phyloP scores from a whole-genome alignment of 192 early-diverging fungal genomes.

The Lobosporangium transversale region DNA sequence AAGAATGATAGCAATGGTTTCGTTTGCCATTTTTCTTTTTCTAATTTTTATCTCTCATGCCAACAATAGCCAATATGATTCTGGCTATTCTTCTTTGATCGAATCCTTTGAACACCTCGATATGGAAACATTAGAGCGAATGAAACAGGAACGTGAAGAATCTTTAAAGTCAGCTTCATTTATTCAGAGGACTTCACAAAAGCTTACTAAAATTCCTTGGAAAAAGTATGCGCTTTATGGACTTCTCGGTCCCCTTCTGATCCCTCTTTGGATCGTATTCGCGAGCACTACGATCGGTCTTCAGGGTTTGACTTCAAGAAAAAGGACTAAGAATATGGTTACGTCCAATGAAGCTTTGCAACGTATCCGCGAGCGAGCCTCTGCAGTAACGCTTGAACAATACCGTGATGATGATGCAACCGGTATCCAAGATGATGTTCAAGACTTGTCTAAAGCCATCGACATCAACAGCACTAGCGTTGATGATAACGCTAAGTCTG shows the following conservation, averaged over 20 bases:
- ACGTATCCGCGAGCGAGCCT: conserved; percentile 15
- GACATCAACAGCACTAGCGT: not conserved
- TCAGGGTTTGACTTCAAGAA: conserved; percentile 54
- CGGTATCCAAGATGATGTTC: not conserved
- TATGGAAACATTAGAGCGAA: conserved; percentile 10
- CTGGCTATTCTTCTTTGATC: conserved; percentile 45
- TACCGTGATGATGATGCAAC: conserved; percentile 27
- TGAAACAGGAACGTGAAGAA: conserved; percentile 14
- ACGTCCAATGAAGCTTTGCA: conserved; percentile 1
- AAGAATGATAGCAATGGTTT: no score
- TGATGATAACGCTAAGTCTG: not conserved
- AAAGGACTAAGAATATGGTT: conserved; percentile 25
- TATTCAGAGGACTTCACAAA: conserved; percentile 11
- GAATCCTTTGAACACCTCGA: conserved; percentile 43
- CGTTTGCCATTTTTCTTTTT: not conserved
- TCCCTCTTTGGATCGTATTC: conserved; percentile 53
- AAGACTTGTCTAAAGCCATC: no score
- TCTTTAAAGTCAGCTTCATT: conserved; percentile 15
- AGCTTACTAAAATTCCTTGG: conserved; percentile 23
- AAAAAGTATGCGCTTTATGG: conserved; percentile 40
- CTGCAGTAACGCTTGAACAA: conserved; percentile 4
- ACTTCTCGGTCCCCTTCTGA: conserved; percentile 35
- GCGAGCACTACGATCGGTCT: conserved; percentile 36
- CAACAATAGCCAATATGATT: conserved; percentile 49
- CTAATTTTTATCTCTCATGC: not conserved